Evolutionary conservation across 2,329 filamentous ascomycete genomes (phyloP).

Genomic region (Lasiodiplodia citricola): DNA sequence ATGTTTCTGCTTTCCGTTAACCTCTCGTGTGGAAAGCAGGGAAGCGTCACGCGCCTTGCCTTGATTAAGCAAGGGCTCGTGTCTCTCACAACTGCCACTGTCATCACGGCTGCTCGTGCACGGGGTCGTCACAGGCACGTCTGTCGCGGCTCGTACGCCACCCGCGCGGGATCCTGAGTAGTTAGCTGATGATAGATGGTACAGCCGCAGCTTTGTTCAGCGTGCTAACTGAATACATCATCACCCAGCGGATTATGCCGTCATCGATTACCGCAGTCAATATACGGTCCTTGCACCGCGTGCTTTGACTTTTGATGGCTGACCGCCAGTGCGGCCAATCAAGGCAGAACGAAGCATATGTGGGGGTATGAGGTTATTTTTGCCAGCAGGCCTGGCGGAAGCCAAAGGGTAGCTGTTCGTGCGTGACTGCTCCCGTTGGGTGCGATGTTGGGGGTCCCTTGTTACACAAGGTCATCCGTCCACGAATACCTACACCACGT

Average conservation of each 20-base stretch:
- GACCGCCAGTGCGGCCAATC: background rate
- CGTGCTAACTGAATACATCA: background rate
- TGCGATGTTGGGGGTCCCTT: background rate
- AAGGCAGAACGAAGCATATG: background rate
- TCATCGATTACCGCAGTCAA: background rate
- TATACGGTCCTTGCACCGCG: background rate
- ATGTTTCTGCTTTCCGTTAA: too few species aligned
- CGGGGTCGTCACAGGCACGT: too few species aligned
- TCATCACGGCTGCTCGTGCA: too few species aligned
- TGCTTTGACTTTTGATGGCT: background rate
- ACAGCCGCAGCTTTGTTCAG: background rate
- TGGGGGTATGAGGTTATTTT: background rate
- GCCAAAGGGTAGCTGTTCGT: too few species aligned
- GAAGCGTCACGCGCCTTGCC: too few species aligned
- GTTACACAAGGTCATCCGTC: conserved; percentile 8
- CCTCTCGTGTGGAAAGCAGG: too few species aligned
- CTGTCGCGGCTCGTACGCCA: too few species aligned
- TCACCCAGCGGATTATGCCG: background rate
- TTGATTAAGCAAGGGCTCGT: too few species aligned
- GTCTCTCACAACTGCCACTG: too few species aligned
- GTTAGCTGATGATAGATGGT: background rate
- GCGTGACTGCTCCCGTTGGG: too few species aligned
- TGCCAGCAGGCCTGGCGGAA: background rate
- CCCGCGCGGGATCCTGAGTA: too few species aligned
- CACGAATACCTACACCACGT: conserved; percentile 1